Evolutionary conservation across 2,329 filamentous ascomycete species (phyloP), one percentile per base, ranked within the genome.

Genomic region (Fusarium sp.): DNA sequence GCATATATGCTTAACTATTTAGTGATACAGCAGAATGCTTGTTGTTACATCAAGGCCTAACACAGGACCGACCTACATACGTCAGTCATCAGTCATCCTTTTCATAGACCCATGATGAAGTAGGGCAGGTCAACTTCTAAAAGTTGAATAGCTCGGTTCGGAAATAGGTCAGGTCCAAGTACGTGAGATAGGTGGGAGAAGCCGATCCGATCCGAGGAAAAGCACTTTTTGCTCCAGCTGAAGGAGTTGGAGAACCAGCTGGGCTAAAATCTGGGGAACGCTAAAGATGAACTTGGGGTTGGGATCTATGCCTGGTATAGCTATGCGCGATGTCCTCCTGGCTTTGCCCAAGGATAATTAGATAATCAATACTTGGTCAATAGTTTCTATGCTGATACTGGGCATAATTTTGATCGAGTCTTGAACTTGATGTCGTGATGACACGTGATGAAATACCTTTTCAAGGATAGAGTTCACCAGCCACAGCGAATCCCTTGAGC

Each of bases 141-240:
- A 46, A 30, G 50, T n/a, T 50, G 30, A 43, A 43, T n/a, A 49
- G 42, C 25, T 68, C 66, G 64, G 65, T 68, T 69, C 66, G 57
- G 64, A 38, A 64, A 69, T 37, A 42, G 21, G 19, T 15, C 42
- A 40, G 6, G 15, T 28, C 32, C 23, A 35, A 46, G 60, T n/a
- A 37, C 23, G 38, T 59, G 43, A 32, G 44, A 50, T 56, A 30
- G 33, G 37, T 66, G 47, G 47, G 15, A 33, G 37, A 40, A 54
- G 47, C 66, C 64, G 66, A 56, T n/a, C 64, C 64, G 66, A 64
- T 38, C 66, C 64, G 47, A 68, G 46, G 40, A 37, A 43, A 53
- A 53, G 56, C 28, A 21, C 23, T 32, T 38, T 38, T 37, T 49
- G 19, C 30, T 53, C 23, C 32, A 33, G 12, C 33, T 43, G 32